A percentile compares a stretch with the other conserved stretches of the same genome.
These are phyloP conservation scores for Chenopodium suecicum DNA, from an alignment of 148 eudicot genomes.

Conservation along the genomic window DNA sequence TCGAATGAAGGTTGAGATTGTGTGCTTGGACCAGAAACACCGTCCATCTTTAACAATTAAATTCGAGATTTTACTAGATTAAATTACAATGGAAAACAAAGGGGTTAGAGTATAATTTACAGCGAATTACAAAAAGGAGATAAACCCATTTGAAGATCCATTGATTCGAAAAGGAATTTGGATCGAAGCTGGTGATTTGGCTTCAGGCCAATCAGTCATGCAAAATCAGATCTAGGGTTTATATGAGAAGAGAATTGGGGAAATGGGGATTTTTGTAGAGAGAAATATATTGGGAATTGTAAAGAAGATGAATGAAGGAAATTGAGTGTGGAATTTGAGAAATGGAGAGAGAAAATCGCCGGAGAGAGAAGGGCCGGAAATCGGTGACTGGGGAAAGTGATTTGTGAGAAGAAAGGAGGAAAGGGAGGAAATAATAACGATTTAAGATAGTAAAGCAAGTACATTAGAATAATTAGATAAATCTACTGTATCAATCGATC, in stretches of 20 bases:
- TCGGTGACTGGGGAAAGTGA: too few species aligned
- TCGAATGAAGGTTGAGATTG: slow-evolving; percentile 40
- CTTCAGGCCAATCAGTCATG: neutral
- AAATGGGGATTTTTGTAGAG: neutral
- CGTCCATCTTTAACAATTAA: slow-evolving; percentile 29
- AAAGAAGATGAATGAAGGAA: neutral
- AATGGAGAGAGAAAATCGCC: neutral
- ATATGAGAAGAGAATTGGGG: neutral
- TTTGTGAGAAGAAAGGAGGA: too few species aligned
- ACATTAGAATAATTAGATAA: too few species aligned
- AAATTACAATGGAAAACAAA: neutral
- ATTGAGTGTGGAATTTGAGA: too few species aligned
- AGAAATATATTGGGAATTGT: neutral
- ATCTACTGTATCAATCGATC: too few species aligned
- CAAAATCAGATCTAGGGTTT: slow-evolving; percentile 6
- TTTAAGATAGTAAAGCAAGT: too few species aligned
- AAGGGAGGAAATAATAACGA: too few species aligned
- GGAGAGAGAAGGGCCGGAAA: neutral
- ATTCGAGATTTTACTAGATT: too few species aligned
- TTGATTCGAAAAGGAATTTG: neutral
- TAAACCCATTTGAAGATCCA: neutral
- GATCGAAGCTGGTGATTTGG: neutral
- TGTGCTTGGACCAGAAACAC: slow-evolving; percentile 36
- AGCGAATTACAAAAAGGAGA: neutral
- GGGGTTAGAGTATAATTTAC: neutral